phyloP scores from a whole-genome alignment of 495 filamentous ascomycete genomes.

The Lasiosphaeriaceae sp. region DNA sequence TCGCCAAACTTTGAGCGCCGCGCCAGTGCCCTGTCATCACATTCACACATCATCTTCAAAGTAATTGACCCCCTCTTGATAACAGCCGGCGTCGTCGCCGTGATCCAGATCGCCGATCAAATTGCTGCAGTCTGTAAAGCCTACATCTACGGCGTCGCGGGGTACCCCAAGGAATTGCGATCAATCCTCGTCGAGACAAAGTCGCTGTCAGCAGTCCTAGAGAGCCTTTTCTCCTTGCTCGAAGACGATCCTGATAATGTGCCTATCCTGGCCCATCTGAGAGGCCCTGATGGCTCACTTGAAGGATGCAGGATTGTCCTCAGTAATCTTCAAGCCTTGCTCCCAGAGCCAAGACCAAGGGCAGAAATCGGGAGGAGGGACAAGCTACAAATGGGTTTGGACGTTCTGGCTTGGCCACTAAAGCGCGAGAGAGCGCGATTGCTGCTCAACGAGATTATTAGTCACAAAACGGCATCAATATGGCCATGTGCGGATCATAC shows the following conservation, averaged over 20 bases:
- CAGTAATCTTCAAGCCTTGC: not conserved
- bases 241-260: not conserved
- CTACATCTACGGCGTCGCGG: not conserved
- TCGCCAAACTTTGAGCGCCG: too few relatives aligned
- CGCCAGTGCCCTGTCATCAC: too few relatives aligned
- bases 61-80: not conserved
- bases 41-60: too few relatives aligned
- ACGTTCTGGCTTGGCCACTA: slow-evolving; percentile 18
- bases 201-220: not conserved
- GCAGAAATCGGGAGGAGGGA: not conserved
- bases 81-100: not conserved
- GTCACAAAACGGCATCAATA: slow-evolving; percentile 17
- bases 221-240: not conserved
- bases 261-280: not conserved
- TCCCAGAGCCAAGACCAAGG: not conserved
- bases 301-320: not conserved
- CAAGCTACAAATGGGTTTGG: not conserved
- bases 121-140: not conserved
- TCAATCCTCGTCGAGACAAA: not conserved
- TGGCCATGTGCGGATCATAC: not conserved
- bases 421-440: slow-evolving; percentile 18
- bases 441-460: slow-evolving; percentile 18
- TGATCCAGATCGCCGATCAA: not conserved
- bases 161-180: not conserved
- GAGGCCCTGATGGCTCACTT: not conserved